These are phyloP conservation scores for Aspergillus udagawae DNA, from an alignment of 2,329 filamentous ascomycete species.

Conservation along the genomic window DNA sequence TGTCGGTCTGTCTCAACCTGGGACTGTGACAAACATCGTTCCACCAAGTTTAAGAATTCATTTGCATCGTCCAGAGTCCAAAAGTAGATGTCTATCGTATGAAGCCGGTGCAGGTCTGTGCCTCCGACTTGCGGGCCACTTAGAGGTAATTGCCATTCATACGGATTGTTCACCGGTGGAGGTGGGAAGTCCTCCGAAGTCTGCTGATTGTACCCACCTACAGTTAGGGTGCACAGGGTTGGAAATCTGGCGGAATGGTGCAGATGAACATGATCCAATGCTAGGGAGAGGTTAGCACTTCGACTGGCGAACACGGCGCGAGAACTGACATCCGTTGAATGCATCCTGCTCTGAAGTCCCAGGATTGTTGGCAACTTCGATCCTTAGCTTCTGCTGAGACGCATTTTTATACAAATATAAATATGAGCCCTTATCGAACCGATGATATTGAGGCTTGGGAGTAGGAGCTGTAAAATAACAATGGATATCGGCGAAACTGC, in stretches of 20 bases:
- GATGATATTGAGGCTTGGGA: conserved; percentile 55
- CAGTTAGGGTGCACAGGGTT: conserved; percentile 54
- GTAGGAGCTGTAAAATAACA: conserved; percentile 59
- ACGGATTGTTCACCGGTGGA: conserved; percentile 24
- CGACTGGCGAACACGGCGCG: neutral
- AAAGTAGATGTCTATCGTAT: conserved; percentile 61
- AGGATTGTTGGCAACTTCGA: conserved; percentile 62
- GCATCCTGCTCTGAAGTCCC: conserved; percentile 62
- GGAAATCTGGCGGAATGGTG: conserved; percentile 58
- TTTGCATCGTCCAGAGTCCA: conserved; percentile 59
- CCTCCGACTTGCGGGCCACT: conserved; percentile 51
- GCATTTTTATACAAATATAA: conserved; percentile 61
- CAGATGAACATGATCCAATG: conserved; percentile 50
- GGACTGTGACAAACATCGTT: conserved; percentile 29
- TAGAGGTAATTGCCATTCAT: conserved; percentile 56
- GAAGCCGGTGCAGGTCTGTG: conserved; percentile 50
- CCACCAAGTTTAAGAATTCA: conserved; percentile 48
- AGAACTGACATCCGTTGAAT: conserved; percentile 54
- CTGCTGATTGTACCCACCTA: conserved; percentile 41
- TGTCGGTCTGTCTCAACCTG: conserved; percentile 50
- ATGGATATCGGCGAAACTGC: conserved; percentile 61
- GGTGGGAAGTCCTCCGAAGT: conserved; percentile 22
- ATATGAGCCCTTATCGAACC: conserved; percentile 63
- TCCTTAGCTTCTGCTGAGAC: conserved; percentile 48
- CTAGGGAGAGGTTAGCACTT: conserved; percentile 26